Base-by-base conservation (phyloP, 2,329 filamentous ascomycete genomes). In the Cytospora chrysosperma region DNA sequence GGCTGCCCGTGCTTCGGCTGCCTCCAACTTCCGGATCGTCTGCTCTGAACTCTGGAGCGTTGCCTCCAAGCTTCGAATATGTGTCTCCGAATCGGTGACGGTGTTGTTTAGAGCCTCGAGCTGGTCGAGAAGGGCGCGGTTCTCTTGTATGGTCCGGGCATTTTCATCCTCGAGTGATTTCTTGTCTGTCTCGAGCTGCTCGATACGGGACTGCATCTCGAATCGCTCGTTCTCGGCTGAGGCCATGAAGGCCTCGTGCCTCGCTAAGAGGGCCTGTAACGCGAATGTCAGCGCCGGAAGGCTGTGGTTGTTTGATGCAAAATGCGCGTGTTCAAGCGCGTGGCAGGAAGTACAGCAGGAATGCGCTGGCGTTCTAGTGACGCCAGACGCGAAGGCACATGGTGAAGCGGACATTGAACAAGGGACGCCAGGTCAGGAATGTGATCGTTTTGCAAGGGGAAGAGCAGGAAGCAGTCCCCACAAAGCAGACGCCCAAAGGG, bases 181-280 rank as follows among this genome's bases (percentile, higher is more conserved):
- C 78, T 96, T 97, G 69, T 87, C 85, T 70, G 77, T 77, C 77
- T 96, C 92, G 59, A 99, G 82, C 67, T 83, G 83, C 70, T 90
- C 88, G 73, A 97, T 93, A 66, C 85, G 90, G 54, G 80, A 76
- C 52, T 85, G 83, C 77, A 97, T 87, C 66, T 88, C 85, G 66
- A 82, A 79, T 65, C 93, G 90, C 74, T 97, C 93, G 70, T 88
- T 87, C 80, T 97, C 93, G 65, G 93, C 92, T 75, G 97, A 92
- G 69, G 89, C 89, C 83, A 97, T 94, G 77, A 96, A 97, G 65
- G 91, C 88, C 81, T 98, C 93, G 84, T 99, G 93, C 71, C 94
- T 90, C 68, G 90, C 87, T 50, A 99, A 86, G 62, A 99, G 83
- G 65, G 93, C 93, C 95, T 98, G 88, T 64, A 89, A 77, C 60